Base-by-base conservation (phyloP, 2,329 filamentous ascomycete genomes). In the Fusarium falciforme region DNA sequence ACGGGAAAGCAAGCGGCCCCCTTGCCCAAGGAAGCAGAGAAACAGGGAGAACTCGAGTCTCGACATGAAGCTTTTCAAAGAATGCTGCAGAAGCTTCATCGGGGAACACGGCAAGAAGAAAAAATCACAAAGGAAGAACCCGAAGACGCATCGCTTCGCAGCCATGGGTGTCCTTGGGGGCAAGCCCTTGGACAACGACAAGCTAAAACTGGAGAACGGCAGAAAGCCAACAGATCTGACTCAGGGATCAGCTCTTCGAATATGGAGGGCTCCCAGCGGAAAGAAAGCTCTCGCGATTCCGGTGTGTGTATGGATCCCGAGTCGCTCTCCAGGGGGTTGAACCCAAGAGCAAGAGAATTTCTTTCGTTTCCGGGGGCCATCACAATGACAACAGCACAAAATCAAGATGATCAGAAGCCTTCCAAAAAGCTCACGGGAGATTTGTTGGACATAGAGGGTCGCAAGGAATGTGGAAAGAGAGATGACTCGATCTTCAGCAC, bases 311-410 rank as follows among this genome's bases (percentile, higher is more conserved):
- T 73, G 9, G 66, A 70, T 29, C 22, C 57, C 4, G 25, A 66
- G 8, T 12, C 57, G 25, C 68, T 71, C 31, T 61, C 66, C 22
- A 73, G 70, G 25, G 74, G 69, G 1, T 71, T 82, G 70, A 82
- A 82, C 52, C 81, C 81, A 6, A 79, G 74, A 67, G 81, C 81
- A 42, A 79, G 80, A 64, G 81, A 82, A 49, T 82, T 82, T 58
- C 70, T 82, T 10, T 82, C 81, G 1, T 76, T 82, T 33, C 71
- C 58, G 14, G 61, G 52, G 12, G 58, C 49, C 17, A 64, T 65
- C 14, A 17, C 22, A 10, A 11, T 38, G 6, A 9, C 33, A 29
- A 35, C 33, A 20, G 31, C 36, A 29, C 54, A 54, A 7, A 54
- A 35, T 10, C 54, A 38, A 29, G 49, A 36, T 8, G 17, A 22